A percentile compares a stretch with the other conserved stretches of the same genome.
Evolutionary conservation across 1,284 basidiomycete genomes (phyloP).

Genomic region (Ustilago esculenta): DNA sequence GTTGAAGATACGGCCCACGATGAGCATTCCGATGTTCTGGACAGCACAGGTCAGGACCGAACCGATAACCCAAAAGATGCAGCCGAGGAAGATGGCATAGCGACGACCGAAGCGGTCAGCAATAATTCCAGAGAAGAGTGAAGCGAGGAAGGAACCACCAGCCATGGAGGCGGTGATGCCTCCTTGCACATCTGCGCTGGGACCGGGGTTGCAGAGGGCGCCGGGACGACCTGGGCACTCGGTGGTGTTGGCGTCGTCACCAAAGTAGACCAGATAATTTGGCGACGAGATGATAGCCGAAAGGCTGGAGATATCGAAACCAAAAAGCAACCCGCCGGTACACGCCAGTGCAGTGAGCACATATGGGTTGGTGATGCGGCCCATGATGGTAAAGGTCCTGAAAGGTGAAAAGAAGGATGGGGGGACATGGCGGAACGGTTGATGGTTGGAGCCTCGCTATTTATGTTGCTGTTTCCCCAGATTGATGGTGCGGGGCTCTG

Average conservation of each 20-base stretch:
- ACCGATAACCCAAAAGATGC: conserved; percentile 39
- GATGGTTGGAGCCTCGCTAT: not conserved
- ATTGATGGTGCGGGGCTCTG: too few species aligned
- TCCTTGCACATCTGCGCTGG: conserved; percentile 27
- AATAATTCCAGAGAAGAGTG: conserved; percentile 42
- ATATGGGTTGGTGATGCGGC: conserved; percentile 43
- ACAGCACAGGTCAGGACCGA: conserved; percentile 42
- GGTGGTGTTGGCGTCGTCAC: not conserved
- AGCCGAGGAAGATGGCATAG: conserved; percentile 32
- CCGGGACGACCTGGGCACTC: conserved; percentile 27
- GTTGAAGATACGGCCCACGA: conserved; percentile 44
- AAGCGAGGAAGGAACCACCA: conserved; percentile 46
- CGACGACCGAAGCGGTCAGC: conserved; percentile 43
- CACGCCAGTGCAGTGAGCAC: conserved; percentile 40
- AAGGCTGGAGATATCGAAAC: conserved; percentile 39
- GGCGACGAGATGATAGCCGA: conserved; percentile 29
- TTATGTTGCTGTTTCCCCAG: too few species aligned
- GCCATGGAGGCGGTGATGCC: conserved; percentile 52
- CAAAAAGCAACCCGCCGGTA: conserved; percentile 46
- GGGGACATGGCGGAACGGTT: not conserved
- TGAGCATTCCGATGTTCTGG: conserved; percentile 44
- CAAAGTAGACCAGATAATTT: conserved; percentile 45
- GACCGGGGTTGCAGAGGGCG: conserved; percentile 24
- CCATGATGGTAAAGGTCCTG: conserved; percentile 11
- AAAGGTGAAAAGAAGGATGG: not conserved